A percentile compares a stretch with the other conserved stretches of the same genome.
These are phyloP conservation scores for Agaricus blazei DNA, from an alignment of 768 basidiomycete species.

Conservation along the genomic window DNA sequence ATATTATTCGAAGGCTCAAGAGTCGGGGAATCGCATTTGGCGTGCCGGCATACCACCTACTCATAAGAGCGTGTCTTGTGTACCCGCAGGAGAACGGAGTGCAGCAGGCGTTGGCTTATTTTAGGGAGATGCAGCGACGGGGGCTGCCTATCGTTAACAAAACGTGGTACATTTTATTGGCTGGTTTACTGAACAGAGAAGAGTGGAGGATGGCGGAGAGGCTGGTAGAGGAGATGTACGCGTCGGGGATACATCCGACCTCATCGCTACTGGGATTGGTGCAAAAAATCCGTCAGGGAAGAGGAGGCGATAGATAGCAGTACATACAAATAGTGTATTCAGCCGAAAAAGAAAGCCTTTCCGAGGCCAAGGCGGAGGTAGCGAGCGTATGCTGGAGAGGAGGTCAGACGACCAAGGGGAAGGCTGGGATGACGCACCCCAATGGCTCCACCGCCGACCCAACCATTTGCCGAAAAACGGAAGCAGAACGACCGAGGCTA, in stretches of 20 bases:
- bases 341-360: slow-evolving; percentile 57
- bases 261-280: slow-evolving; percentile 45
- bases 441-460: slow-evolving; percentile 81
- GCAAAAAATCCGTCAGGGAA: slow-evolving; percentile 37
- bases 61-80: slow-evolving; percentile 64
- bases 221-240: slow-evolving; percentile 57
- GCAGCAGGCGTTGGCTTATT: slow-evolving; percentile 50
- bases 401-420: slow-evolving; percentile 2
- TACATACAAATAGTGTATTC: neutral
- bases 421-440: slow-evolving; percentile 52
- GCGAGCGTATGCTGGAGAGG: slow-evolving; percentile 56
- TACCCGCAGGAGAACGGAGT: slow-evolving; percentile 46
- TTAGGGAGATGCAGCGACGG: slow-evolving; percentile 52
- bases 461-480: slow-evolving; percentile 88
- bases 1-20: slow-evolving; percentile 58
- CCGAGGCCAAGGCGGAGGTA: slow-evolving; percentile 62
- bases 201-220: slow-evolving; percentile 59
- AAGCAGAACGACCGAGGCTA: slow-evolving; percentile 73
- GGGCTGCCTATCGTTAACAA: slow-evolving; percentile 47
- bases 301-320: neutral
- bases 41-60: slow-evolving; percentile 68
- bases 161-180: slow-evolving; percentile 76
- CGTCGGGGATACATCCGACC: slow-evolving; percentile 38
- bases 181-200: slow-evolving; percentile 51
- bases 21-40: slow-evolving; percentile 47